phyloP scores from a whole-genome alignment of 371 early-diverging fungal genomes.

The Mucor indicus region DNA sequence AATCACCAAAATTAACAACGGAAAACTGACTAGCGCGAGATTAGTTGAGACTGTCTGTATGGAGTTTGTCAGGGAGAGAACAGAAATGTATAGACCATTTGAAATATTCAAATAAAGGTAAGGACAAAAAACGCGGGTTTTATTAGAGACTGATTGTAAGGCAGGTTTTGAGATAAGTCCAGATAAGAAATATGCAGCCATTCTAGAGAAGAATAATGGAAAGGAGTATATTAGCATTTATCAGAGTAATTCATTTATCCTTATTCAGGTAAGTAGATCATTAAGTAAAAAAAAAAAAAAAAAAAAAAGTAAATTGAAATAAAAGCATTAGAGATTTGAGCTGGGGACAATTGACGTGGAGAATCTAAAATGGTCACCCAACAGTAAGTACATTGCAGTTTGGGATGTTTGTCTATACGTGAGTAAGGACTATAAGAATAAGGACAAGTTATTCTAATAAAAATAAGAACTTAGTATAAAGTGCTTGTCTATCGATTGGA shows the following conservation, averaged over 20 bases:
- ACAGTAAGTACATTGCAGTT: constrained; percentile 70
- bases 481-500: constrained; percentile 66
- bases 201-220: constrained; percentile 56
- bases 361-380: constrained; percentile 81
- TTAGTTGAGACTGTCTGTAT: constrained; percentile 16
- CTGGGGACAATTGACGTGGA: constrained; percentile 67
- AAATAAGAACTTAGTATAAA: constrained; percentile 50
- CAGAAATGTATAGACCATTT: constrained; percentile 14
- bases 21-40: not conserved
- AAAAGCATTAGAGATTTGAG: constrained; percentile 49
- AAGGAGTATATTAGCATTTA: constrained; percentile 75
- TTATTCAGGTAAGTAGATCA: constrained; percentile 4
- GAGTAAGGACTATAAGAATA: constrained; percentile 7
- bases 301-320: not conserved
- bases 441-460: not conserved
- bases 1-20: constrained; percentile 19
- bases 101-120: constrained; percentile 14
- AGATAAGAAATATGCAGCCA: constrained; percentile 65
- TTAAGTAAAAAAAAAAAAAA: not conserved
- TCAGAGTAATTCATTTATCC: constrained; percentile 51
- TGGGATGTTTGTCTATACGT: constrained; percentile 66
- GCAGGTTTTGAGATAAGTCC: constrained; percentile 59
- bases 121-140: no score
- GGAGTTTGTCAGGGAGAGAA: constrained; percentile 12
- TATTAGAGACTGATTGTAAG: not conserved